Evolutionary conservation across 1,139 yeast genomes (phyloP), one percentile per base, ranked within the genome.

Genomic region (Eremothecium cymbalariae): DNA sequence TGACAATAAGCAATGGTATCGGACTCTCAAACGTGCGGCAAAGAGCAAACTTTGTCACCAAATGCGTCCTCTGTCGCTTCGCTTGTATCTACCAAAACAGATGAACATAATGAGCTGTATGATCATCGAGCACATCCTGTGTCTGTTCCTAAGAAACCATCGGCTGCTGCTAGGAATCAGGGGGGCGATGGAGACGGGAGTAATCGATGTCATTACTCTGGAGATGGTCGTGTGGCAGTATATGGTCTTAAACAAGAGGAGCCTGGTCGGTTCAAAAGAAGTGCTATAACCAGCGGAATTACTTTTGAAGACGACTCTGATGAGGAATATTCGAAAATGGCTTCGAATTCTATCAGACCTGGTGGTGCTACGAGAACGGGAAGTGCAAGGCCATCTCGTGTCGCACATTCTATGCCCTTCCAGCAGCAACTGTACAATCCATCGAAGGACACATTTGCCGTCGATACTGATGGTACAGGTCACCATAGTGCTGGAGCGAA

Each of bases 51-150:
- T 8, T 36, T 41, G 11, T 48, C 55, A 4, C 45, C 48, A 8
- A 43, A 50, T 2, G 42, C 47, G 6, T 50, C 58, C 8, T 36
- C 45, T 11, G 48, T 36, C 5, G 47, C 44, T 11, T 54, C 60
- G 2, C 36, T 54, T 42, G 53, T 46, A 21, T 60, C 65, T 8
- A 53, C 60, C 54, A 56, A 53, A 32, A 61, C 65, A 2, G 63
- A 59, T 27, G 59, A 56, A 11, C 59, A 70, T 45, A 70, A 65
- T 35, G 67, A 64, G 25, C 59, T 74, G 37, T 67, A 72, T 44
- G 81, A 74, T 52, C 80, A 74, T 51, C 64, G 81, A 39, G 57
- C 68, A 51, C 77, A 73, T 47, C 62, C 67, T 13, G 64, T 63
- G 32, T 58, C 68, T n/a, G 54, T 65, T 24, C 72, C 72, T 8